These are phyloP conservation scores for Epichloe coenophiala DNA, from an alignment of 2,329 filamentous ascomycete species.

Conservation along the genomic window DNA sequence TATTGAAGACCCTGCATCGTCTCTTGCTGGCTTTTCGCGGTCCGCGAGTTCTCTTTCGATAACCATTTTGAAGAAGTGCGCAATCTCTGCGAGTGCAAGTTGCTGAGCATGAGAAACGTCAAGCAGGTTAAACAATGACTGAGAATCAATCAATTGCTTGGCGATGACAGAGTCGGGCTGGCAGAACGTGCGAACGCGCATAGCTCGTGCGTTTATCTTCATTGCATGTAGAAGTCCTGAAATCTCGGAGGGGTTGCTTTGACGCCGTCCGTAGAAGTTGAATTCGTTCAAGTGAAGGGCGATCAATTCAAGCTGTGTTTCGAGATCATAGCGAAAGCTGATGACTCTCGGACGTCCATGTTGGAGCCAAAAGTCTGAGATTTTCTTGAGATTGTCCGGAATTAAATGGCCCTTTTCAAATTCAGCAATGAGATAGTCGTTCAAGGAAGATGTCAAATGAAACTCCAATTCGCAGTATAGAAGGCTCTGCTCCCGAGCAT, in stretches of 20 bases:
- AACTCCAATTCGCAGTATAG: constrained; percentile 48
- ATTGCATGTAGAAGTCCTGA: constrained; percentile 36
- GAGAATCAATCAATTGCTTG: constrained; percentile 42
- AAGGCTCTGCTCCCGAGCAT: constrained; percentile 42
- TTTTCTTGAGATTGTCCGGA: constrained; percentile 34
- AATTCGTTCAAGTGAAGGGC: constrained; percentile 36
- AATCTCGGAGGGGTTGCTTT: constrained; percentile 29
- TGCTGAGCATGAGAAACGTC: constrained; percentile 30
- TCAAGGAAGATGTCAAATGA: constrained; percentile 34
- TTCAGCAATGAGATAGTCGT: constrained; percentile 38
- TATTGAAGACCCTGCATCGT: not conserved
- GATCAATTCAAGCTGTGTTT: constrained; percentile 45
- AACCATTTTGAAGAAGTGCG: constrained; percentile 40
- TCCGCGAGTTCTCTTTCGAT: constrained; percentile 28
- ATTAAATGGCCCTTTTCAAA: constrained; percentile 41
- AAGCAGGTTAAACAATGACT: constrained; percentile 36
- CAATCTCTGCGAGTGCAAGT: constrained; percentile 33
- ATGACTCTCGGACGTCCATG: constrained; percentile 41
- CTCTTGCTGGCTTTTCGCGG: not conserved
- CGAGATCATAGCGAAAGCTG: constrained; percentile 45
- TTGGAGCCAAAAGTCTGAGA: constrained; percentile 37
- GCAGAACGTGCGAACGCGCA: constrained; percentile 42
- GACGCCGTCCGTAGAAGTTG: constrained; percentile 37
- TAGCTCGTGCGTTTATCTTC: constrained; percentile 36
- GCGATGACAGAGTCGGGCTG: constrained; percentile 44